Evolutionary conservation across 495 filamentous ascomycete species (phyloP).

Genomic region (Trichoderma gamsii): DNA sequence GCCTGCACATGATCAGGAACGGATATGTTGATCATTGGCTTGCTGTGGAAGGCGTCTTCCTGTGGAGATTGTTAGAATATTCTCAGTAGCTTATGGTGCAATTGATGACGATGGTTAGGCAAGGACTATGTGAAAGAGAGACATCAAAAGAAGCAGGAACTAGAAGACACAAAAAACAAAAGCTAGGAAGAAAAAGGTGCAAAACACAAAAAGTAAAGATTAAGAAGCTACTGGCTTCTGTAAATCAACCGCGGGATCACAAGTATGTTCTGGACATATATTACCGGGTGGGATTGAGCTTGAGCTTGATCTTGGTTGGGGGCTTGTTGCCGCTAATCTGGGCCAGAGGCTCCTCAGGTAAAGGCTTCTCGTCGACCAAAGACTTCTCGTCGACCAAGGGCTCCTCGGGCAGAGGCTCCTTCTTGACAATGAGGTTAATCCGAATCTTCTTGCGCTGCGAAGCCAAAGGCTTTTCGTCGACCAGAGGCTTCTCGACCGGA

Average conservation of each 20-base stretch:
- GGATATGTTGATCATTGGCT: conserved; percentile 74
- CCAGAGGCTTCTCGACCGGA: no score
- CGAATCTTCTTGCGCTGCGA: no score
- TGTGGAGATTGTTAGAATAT: conserved; percentile 34
- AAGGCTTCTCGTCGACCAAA: no score
- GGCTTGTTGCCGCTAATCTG: not conserved
- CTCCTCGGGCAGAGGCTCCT: no score
- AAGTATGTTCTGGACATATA: no score
- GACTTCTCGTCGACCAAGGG: no score
- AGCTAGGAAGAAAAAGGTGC: not conserved
- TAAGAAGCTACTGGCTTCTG: not conserved
- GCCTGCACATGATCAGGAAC: conserved; percentile 83
- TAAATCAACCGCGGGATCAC: not conserved
- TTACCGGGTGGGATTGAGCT: not conserved
- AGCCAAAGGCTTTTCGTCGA: no score
- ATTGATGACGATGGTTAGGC: not conserved
- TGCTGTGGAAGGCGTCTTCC: conserved; percentile 77
- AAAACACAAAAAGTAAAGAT: not conserved
- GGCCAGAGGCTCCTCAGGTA: no score
- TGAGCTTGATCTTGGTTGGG: not conserved
- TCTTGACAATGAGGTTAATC: no score
- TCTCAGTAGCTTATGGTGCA: not conserved
- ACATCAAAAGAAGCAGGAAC: conserved; percentile 17
- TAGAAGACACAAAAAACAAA: not conserved
- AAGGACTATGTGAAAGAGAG: conserved; percentile 10